phyloP scores from a whole-genome alignment of 352 stramenopile genomes.

The Plasmopara muralis region DNA sequence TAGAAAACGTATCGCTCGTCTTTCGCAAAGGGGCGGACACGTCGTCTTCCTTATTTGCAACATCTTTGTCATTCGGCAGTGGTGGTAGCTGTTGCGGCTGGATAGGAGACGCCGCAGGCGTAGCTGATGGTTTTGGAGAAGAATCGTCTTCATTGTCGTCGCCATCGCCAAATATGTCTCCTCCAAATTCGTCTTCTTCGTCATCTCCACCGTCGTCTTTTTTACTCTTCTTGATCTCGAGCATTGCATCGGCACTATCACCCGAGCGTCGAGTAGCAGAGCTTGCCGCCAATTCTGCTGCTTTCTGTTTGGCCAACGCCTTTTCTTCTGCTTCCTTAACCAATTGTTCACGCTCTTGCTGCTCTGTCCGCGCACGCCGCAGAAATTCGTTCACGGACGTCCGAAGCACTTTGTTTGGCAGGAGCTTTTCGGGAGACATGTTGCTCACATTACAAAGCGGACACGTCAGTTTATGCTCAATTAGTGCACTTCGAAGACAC shows the following conservation, averaged over 20 bases:
- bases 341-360: slow-evolving; percentile 78
- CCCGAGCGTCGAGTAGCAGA: slow-evolving; percentile 41
- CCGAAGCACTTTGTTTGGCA: slow-evolving; percentile 76
- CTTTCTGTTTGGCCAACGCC: slow-evolving; percentile 72
- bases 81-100: slow-evolving; percentile 33
- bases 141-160: slow-evolving; percentile 40
- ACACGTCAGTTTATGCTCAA: slow-evolving; percentile 77
- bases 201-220: slow-evolving; percentile 61
- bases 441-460: slow-evolving; percentile 70
- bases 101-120: slow-evolving; percentile 17
- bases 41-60: slow-evolving; percentile 5
- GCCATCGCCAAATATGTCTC: slow-evolving; percentile 72
- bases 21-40: slow-evolving; percentile 10
- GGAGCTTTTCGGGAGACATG: slow-evolving; percentile 80
- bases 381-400: slow-evolving; percentile 84
- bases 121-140: slow-evolving; percentile 16
- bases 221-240: slow-evolving; percentile 84
- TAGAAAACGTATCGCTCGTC: slow-evolving; percentile 21
- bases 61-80: slow-evolving; percentile 26
- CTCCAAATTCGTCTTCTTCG: slow-evolving; percentile 81
- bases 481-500: slow-evolving; percentile 69
- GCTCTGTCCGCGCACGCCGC: slow-evolving; percentile 62
- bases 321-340: slow-evolving; percentile 83
- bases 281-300: slow-evolving; percentile 45
- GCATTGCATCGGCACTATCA: slow-evolving; percentile 70